A percentile compares a stretch with the other conserved stretches of the same genome.
phyloP scores from a whole-genome alignment of 2,329 filamentous ascomycete species.

The Fusarium albidum region DNA sequence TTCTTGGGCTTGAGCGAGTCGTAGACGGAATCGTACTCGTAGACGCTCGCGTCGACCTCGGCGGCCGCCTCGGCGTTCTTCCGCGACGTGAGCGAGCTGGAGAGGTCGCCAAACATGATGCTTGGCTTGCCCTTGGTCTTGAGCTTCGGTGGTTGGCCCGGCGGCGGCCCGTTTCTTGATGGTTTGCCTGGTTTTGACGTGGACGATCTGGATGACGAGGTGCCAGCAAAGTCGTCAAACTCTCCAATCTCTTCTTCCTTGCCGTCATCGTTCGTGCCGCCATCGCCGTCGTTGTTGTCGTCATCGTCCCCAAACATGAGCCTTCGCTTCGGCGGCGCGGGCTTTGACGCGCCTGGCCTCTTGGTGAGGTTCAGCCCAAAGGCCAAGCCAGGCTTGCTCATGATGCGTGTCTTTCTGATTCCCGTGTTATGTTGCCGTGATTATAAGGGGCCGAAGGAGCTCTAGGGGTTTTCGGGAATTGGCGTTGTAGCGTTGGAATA shows the following conservation, averaged over 20 bases:
- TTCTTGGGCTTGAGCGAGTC: slow-evolving; percentile 77
- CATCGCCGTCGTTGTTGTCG: slow-evolving; percentile 61
- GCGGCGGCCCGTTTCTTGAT: slow-evolving; percentile 44
- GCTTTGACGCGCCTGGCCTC: slow-evolving; percentile 61
- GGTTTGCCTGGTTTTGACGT: slow-evolving; percentile 44
- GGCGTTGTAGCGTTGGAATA: slow-evolving; percentile 3
- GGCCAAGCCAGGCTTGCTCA: slow-evolving; percentile 58
- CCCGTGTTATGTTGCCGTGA: background rate
- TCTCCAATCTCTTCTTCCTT: slow-evolving; percentile 70
- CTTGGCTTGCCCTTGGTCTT: slow-evolving; percentile 53
- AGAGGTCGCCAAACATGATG: slow-evolving; percentile 70
- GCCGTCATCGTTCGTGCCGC: slow-evolving; percentile 45
- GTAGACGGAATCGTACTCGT: slow-evolving; percentile 86
- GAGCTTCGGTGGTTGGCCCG: slow-evolving; percentile 52
- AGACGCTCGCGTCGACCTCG: slow-evolving; percentile 75
- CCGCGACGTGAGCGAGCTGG: slow-evolving; percentile 68
- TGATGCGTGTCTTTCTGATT: slow-evolving; percentile 33
- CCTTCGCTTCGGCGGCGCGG: slow-evolving; percentile 59
- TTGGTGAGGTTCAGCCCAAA: slow-evolving; percentile 69
- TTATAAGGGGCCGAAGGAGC: background rate
- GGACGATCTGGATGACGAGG: slow-evolving; percentile 32
- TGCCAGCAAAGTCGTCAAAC: slow-evolving; percentile 58
- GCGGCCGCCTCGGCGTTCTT: slow-evolving; percentile 71
- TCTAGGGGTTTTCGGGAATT: background rate
- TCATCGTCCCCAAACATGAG: slow-evolving; percentile 65